Base-by-base conservation (phyloP, 164 flowering plant species). In the Piper longum region DNA sequence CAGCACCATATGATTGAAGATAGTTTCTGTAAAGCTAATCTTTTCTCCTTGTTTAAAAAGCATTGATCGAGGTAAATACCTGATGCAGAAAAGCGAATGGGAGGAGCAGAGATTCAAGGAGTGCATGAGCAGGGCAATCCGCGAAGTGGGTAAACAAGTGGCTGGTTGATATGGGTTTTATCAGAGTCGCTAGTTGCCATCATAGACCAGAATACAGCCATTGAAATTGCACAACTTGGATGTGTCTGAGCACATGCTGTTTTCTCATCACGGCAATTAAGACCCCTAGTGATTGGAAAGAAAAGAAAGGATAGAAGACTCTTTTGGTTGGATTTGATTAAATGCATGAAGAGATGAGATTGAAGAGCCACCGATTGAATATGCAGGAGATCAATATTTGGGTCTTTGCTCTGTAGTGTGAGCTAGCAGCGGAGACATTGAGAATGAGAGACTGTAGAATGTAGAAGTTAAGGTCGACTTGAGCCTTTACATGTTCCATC, bases 91-190 rank as follows among this genome's bases (percentile, higher is more conserved):
- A 3, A n/a, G 41, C 39, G 72, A 71, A 18, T 75, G 72, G 72
- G 70, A 75, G 61, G 68, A 61, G 62, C 41, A 62, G 41, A 19
- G 69, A 54, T 72, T 75, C 68, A 41, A 58, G 56, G 78, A 71
- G 66, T 72, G 71, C 54, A 42, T 75, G 55, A 54, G 55, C 62
- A 69, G 70, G 17, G 58, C 68, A 12, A 59, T 67, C 13, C 70
- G 26, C 59, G 66, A 68, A 39, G 52, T 57, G 51, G 40, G 52
- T 12, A 48, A 48, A 48, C 14, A 48, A 48, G 11, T 48, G 12
- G 52, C 12, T 48, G 52, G 52, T 14, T 16, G 41, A 45, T 48
- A 18, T 18, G 14, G 56, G 40, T 45, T 13, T 36, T 16, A n/a
- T 42, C 26, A 2, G 16, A 4, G 40, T 26, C 13, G 2, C 41